Percentiles rank a stretch among this genome's conserved stretches.
phyloP scores from a whole-genome alignment of 2,329 filamentous ascomycete species.

The Botrytis porri region DNA sequence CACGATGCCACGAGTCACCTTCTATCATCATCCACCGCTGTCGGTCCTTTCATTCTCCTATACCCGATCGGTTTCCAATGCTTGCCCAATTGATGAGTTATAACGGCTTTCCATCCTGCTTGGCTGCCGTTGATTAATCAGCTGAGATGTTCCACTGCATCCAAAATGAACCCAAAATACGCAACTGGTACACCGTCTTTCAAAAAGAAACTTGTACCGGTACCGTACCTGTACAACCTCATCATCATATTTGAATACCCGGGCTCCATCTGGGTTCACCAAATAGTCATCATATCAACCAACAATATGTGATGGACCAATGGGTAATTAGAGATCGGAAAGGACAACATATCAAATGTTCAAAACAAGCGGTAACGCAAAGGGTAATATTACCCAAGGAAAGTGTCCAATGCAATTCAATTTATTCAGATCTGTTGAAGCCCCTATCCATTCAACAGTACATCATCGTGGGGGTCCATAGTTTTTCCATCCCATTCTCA shows the following conservation, averaged over 20 bases:
- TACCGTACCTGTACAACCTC: slow-evolving; percentile 7
- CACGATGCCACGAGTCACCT: slow-evolving; percentile 14
- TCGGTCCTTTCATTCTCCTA: slow-evolving; percentile 2
- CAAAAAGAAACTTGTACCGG: not conserved
- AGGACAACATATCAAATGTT: slow-evolving; percentile 11
- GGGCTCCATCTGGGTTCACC: not conserved
- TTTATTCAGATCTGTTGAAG: slow-evolving; percentile 14
- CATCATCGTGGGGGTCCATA: slow-evolving; percentile 17
- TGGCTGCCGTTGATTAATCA: slow-evolving; percentile 18
- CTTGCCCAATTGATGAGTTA: not conserved
- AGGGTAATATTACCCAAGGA: slow-evolving; percentile 5
- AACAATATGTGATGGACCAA: not conserved
- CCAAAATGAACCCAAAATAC: not conserved
- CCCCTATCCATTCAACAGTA: slow-evolving; percentile 15
- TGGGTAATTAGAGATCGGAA: not conserved
- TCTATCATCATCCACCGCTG: slow-evolving; percentile 9
- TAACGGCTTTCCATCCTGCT: slow-evolving; percentile 18
- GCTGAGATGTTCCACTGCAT: slow-evolving; percentile 14
- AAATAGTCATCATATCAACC: not conserved
- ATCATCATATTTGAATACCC: slow-evolving; percentile 9
- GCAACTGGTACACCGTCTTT: slow-evolving; percentile 17
- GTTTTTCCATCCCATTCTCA: slow-evolving; percentile 14
- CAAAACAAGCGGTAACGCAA: slow-evolving; percentile 14
- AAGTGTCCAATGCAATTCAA: not conserved
- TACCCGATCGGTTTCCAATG: slow-evolving; percentile 7